Evolutionary conservation across 2,329 filamentous ascomycete genomes (phyloP).

Genomic region (Aspergillus felis): DNA sequence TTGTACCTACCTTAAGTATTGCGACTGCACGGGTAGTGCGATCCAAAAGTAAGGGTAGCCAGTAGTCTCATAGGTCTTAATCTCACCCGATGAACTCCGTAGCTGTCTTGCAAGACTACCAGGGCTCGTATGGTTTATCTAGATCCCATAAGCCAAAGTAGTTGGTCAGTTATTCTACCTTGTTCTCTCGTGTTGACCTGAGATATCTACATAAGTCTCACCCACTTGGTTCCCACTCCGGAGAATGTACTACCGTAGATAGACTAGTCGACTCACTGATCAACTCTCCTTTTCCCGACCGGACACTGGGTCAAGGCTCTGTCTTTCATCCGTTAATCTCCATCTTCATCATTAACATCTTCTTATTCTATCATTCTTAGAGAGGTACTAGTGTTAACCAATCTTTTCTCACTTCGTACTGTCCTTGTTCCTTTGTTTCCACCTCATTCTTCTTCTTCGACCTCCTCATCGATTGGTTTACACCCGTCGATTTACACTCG

Average conservation of each 20-base stretch:
- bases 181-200: background rate
- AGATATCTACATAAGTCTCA: background rate
- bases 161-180: background rate
- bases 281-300: background rate
- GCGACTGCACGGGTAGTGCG: background rate
- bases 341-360: slow-evolving; percentile 2
- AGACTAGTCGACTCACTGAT: background rate
- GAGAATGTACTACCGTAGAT: background rate
- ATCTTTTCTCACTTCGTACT: slow-evolving; percentile 4
- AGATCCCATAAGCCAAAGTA: no score
- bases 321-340: slow-evolving; percentile 3
- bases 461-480: slow-evolving; percentile 10
- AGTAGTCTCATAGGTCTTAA: background rate
- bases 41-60: background rate
- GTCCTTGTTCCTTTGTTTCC: slow-evolving; percentile 3
- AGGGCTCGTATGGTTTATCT: background rate
- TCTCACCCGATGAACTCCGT: background rate
- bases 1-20: background rate
- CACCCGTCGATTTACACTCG: slow-evolving; percentile 19
- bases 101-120: background rate
- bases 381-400: background rate
- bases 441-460: slow-evolving; percentile 9
- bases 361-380: slow-evolving; percentile 9
- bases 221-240: background rate
- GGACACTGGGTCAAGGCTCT: background rate